phyloP scores from a whole-genome alignment of 192 early-diverging fungal species.

The Lunasporangiospora selenospora region DNA sequence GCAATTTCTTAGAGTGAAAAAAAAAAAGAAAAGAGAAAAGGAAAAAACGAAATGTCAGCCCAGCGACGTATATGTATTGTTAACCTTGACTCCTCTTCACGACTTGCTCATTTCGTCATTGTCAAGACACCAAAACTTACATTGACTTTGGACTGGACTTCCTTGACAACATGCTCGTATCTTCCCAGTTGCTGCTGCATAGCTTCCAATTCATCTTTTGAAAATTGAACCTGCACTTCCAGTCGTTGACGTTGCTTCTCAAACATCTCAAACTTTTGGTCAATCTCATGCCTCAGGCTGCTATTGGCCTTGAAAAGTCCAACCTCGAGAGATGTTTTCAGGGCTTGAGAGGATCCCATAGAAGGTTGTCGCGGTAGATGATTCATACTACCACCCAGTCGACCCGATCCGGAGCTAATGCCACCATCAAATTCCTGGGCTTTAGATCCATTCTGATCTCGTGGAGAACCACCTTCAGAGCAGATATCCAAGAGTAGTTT shows the following conservation, averaged over 20 bases:
- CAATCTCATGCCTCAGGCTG: slow-evolving; percentile 41
- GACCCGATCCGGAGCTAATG: slow-evolving; percentile 3
- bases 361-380: slow-evolving; percentile 5
- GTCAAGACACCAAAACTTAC: neutral
- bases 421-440: neutral
- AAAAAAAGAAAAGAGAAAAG: neutral
- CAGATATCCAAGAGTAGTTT: slow-evolving; percentile 40
- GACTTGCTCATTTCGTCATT: too few species aligned
- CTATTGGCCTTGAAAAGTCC: slow-evolving; percentile 45
- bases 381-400: neutral
- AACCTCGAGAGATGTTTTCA: slow-evolving; percentile 21
- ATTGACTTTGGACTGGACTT: slow-evolving; percentile 11
- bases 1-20: slow-evolving; percentile 2
- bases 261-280: slow-evolving; percentile 34
- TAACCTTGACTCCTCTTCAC: too few species aligned
- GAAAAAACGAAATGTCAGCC: neutral
- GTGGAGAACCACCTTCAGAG: neutral
- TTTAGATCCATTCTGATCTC: neutral
- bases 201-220: slow-evolving; percentile 21
- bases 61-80: neutral
- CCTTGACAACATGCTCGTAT: slow-evolving; percentile 25
- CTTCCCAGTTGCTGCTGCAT: slow-evolving; percentile 23
- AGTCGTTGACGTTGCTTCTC: slow-evolving; percentile 41
- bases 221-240: too few species aligned
- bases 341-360: neutral